Base-by-base conservation (phyloP, 1,284 basidiomycete genomes). In the Cryptococcus amylolentus region DNA sequence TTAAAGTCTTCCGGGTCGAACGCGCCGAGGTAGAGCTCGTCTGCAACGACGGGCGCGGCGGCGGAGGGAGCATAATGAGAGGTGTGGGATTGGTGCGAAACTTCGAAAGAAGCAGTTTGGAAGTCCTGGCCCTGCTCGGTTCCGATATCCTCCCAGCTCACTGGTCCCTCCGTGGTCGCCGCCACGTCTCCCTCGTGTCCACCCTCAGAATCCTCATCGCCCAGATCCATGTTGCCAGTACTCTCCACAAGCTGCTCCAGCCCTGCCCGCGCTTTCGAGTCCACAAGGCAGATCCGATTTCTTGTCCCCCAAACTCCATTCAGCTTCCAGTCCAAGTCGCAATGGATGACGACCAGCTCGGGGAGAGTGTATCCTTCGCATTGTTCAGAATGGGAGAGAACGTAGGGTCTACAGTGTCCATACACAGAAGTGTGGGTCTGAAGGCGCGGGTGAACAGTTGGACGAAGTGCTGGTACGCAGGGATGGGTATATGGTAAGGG, bases 11-110 rank as follows among this genome's bases (percentile, higher is more conserved):
- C 49, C 6, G 38, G n/a, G 31, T 50, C 49, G 13, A 50, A 50
- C n/a, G 35, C 9, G n/a, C 38, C 49, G 20, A 50, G 49, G 37
- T 50, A 27, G n/a, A 50, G 38, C n/a, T 39, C 49, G 20, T n/a
- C 20, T 12, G 49, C n/a, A 8, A 8, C 16, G 27, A 16, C 12
- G 31, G 31, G 49, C 5, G 31, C 13, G 8, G 35, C 37, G 9
- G n/a, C 14, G 35, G n/a, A 5, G 18, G n/a, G 49, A 27, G 23
- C 23, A 3, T 23, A 23, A 23, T 23, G 23, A 23, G 38, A 5
- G 49, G 5, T 20, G 20, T 38, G 16, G 1, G 37, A 12, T 10
- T 28, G 23, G 23, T 46, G 45, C 23, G 45, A 26, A 2, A 8
- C 10, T 35, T 35, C 31, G 5, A 35, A 5, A 10, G 31, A 35